Percentiles rank a stretch among this genome's conserved stretches.
Evolutionary conservation across 441 rosid species (phyloP).

Genomic region (Populus hybrid): DNA sequence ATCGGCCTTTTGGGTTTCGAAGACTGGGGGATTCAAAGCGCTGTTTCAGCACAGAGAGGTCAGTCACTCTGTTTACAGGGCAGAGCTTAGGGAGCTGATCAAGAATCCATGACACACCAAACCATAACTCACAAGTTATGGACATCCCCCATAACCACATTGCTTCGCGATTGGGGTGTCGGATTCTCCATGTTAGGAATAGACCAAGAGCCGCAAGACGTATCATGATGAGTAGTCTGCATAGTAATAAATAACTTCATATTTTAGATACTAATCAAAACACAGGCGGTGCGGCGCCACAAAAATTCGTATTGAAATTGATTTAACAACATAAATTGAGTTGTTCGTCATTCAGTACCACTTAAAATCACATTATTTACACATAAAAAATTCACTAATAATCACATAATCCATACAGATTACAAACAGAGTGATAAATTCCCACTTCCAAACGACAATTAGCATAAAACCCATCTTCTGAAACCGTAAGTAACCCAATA

Average conservation of each 20-base stretch:
- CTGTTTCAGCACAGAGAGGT: constrained; percentile 60
- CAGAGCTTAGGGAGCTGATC: constrained; percentile 93
- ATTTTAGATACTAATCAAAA: constrained; percentile 2
- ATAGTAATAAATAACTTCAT: not conserved
- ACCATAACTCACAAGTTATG: constrained; percentile 83
- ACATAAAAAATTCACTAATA: not conserved
- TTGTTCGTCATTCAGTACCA: not conserved
- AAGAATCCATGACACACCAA: constrained; percentile 84
- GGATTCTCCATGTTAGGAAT: constrained; percentile 76
- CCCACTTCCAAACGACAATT: not conserved
- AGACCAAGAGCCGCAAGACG: constrained; percentile 68
- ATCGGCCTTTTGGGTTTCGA: constrained; percentile 63
- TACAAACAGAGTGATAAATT: not conserved
- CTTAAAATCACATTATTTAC: not conserved
- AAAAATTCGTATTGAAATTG: not conserved
- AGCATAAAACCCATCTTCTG: not conserved
- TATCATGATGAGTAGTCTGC: constrained; percentile 54
- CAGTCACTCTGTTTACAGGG: constrained; percentile 71
- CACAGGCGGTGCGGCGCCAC: not conserved
- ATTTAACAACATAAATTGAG: not conserved
- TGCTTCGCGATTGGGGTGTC: constrained; percentile 73
- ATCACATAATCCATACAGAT: not conserved
- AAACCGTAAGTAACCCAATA: not conserved
- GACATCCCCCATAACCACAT: constrained; percentile 94
- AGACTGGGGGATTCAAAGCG: constrained; percentile 68